Evolutionary conservation across 495 filamentous ascomycete genomes (phyloP).

Genomic region (Podospora pseudoanserina): DNA sequence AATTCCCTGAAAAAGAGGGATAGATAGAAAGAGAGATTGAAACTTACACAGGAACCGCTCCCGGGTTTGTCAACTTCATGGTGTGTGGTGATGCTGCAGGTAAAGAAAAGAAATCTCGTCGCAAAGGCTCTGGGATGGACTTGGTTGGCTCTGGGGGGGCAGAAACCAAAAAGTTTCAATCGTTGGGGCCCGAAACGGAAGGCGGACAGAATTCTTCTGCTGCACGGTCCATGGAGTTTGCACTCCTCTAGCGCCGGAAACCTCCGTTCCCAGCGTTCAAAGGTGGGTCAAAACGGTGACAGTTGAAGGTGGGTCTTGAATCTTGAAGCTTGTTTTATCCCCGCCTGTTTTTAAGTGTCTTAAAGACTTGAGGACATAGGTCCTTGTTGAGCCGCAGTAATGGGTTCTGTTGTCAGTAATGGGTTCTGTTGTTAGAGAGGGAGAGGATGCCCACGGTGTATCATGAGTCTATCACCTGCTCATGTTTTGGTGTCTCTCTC

Average conservation of each 20-base stretch:
- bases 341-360: background rate
- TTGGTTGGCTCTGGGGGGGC: conserved; percentile 7
- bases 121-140: conserved; percentile 5
- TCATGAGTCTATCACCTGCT: too few relatives aligned
- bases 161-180: conserved; percentile 28
- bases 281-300: background rate
- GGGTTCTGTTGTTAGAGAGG: too few relatives aligned
- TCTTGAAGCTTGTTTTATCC: background rate
- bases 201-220: conserved; percentile 15
- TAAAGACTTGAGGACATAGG: background rate
- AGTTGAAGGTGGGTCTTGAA: background rate
- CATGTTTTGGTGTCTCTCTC: too few relatives aligned
- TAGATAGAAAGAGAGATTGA: background rate
- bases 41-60: conserved; percentile 75
- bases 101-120: conserved; percentile 1
- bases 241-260: conserved; percentile 1
- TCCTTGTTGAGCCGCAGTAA: too few relatives aligned
- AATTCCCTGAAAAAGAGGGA: background rate
- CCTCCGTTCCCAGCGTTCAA: conserved; percentile 3
- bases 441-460: too few relatives aligned
- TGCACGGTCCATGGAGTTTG: background rate
- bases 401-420: too few relatives aligned
- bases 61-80: conserved; percentile 89
- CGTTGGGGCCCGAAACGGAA: conserved; percentile 14
- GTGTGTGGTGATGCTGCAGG: conserved; percentile 19